A percentile compares a stretch with the other conserved stretches of the same genome.
Conservation (phyloP, 1,284 basidiomycete genomes). For the Apiotrichum akiyoshidainum region DNA sequence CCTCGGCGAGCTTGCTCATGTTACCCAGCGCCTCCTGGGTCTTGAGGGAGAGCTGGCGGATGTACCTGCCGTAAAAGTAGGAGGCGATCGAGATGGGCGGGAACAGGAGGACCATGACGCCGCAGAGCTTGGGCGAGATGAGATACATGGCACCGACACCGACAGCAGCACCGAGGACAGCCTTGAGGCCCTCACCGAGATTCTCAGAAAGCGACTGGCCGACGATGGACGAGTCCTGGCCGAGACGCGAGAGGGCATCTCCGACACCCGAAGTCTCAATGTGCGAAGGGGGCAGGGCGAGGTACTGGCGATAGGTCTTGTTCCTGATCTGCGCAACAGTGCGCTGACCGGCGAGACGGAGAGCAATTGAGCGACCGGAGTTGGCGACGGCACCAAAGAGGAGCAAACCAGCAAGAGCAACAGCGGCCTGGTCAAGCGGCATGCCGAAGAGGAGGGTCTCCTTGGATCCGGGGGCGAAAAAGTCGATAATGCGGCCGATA, state of each 20-base stretch:
- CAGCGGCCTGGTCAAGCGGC: conserved; percentile 43
- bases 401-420: conserved; percentile 31
- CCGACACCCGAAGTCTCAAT: conserved; percentile 47
- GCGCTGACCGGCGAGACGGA: conserved; percentile 46
- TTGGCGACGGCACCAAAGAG: conserved; percentile 46
- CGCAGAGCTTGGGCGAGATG: conserved; percentile 46
- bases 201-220: conserved; percentile 47
- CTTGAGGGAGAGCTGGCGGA: conserved; percentile 44
- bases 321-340: conserved; percentile 47
- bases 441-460: conserved; percentile 42
- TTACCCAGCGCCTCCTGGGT: conserved; percentile 49
- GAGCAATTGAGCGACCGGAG: conserved; percentile 39
- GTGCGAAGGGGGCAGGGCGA: conserved; percentile 46
- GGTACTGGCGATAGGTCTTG: conserved; percentile 47
- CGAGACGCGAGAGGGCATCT: conserved; percentile 47
- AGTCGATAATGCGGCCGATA: conserved; percentile 49
- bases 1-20: conserved; percentile 48
- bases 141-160: conserved; percentile 48
- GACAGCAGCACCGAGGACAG: conserved; percentile 43
- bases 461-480: conserved; percentile 45
- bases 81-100: conserved; percentile 49
- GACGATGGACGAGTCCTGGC: conserved; percentile 48
- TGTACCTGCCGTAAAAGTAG: conserved; percentile 48
- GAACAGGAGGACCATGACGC: conserved; percentile 46
- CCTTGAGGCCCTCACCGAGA: conserved; percentile 48